Conservation (phyloP, 2,329 filamentous ascomycete species). For the Colletotrichum costaricense region DNA sequence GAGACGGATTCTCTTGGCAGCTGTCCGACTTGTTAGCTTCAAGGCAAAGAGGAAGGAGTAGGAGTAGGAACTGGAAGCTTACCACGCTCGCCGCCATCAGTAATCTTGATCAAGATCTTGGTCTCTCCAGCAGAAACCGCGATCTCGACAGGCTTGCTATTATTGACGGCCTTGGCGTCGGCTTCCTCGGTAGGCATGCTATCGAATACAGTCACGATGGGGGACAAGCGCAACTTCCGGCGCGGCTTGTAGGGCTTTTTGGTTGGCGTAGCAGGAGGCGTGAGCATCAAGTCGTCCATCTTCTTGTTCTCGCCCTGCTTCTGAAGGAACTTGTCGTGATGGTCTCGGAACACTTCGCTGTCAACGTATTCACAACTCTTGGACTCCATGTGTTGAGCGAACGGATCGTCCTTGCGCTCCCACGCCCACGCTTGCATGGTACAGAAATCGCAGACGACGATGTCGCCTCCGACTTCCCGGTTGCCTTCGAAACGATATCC, state of each 20-base stretch:
- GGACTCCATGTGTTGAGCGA: background rate
- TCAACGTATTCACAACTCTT: background rate
- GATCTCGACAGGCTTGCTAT: background rate
- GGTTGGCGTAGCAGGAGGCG: background rate
- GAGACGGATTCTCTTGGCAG: background rate
- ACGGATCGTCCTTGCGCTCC: conserved; percentile 25
- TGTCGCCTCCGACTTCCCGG: background rate
- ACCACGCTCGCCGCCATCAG: background rate
- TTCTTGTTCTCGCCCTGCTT: background rate
- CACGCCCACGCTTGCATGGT: conserved; percentile 13
- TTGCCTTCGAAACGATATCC: conserved; percentile 4
- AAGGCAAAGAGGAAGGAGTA: fast-evolving
- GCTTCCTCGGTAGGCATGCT: background rate
- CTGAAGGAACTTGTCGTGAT: background rate
- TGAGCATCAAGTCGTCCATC: background rate
- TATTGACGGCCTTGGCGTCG: background rate
- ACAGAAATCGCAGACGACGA: conserved; percentile 9
- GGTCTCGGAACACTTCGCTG: background rate
- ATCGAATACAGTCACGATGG: background rate
- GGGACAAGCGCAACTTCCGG: background rate
- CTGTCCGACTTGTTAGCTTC: background rate
- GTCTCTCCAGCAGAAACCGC: background rate
- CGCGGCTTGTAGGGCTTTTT: background rate
- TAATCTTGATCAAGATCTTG: background rate
- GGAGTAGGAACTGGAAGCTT: background rate